Base-by-base conservation (phyloP, 140 eudicot genomes). In the Senecio squalidus region DNA sequence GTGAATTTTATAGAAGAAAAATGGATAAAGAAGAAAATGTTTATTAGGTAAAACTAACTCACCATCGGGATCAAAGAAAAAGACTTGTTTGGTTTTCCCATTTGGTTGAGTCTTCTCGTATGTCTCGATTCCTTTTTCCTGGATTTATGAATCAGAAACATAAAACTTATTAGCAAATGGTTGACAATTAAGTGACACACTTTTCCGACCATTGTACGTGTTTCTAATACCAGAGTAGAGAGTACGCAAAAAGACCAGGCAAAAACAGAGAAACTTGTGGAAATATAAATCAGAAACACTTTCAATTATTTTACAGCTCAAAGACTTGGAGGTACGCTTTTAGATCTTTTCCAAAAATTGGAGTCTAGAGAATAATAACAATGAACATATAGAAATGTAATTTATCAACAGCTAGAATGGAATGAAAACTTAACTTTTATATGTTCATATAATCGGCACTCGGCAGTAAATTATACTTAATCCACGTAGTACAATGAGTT, bases 41-140 rank as follows among this genome's bases (percentile, higher is more conserved):
- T 7, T 41, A 9, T 26, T 25, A 51, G 20, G 7, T 27, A 30
- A 14, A 71, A n/a, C n/a, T n/a, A 9, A 72, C 92, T 78, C 27
- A 90, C 98, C 98, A 58, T 90, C 98, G 6, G 95, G 95, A 72
- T 90, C 98, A 69, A 90, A 90, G 84, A 90, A 90, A 70, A 90
- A 90, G 6, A 76, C 88, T 78, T 86, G 95, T 70, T 83, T 90
- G 55, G 83, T 80, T 74, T 81, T 81, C 55, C 95, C 95, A 63
- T 90, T 78, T 17, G 95, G 91, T 68, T 71, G 95, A 62, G 62
- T 67, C 75, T n/a, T 80, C 74, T 83, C 94, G 40, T 80, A 79
- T 44, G 81, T 63, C 72, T 83, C 64, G 22, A 90, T 86, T 17
- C 95, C 91, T 71, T 79, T 83, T 14, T 79, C 95, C 98, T 90